A percentile compares a stretch with the other conserved stretches of the same genome.
Conservation (phyloP, 1,284 basidiomycete species). For the Irpex rosettiformis region DNA sequence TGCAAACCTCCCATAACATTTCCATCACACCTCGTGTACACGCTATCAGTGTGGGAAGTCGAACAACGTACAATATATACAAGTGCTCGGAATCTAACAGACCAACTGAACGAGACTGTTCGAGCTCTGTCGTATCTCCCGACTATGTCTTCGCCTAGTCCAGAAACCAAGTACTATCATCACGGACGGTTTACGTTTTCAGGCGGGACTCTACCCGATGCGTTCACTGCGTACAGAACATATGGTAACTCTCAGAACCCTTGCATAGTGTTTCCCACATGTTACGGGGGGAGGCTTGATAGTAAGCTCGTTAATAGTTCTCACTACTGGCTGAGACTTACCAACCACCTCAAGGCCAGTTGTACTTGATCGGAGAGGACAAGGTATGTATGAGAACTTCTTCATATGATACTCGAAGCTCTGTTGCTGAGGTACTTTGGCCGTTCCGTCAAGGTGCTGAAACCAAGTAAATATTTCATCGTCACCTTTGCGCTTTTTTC, state of each 20-base stretch:
- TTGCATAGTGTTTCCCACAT: conserved; percentile 34
- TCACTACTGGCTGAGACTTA: neutral
- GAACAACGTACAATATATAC: neutral
- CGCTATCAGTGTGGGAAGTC: neutral
- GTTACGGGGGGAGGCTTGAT: conserved; percentile 32
- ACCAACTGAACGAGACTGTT: neutral
- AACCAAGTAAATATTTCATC: conserved; percentile 49
- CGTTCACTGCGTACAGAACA: conserved; percentile 33
- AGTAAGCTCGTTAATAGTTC: conserved; percentile 19
- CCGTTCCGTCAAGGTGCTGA: conserved; percentile 39
- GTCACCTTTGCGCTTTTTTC: conserved; percentile 57
- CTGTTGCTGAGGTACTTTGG: neutral
- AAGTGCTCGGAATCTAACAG: neutral
- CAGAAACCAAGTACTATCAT: conserved; percentile 32
- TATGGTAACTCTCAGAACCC: conserved; percentile 33
- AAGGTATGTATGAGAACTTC: conserved; percentile 30
- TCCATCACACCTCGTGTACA: neutral
- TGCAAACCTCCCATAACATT: neutral
- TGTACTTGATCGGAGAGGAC: conserved; percentile 47
- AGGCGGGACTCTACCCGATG: conserved; percentile 31
- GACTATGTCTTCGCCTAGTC: conserved; percentile 2
- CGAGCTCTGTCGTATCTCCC: neutral
- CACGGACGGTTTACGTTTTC: conserved; percentile 32
- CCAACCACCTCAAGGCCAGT: conserved; percentile 35
- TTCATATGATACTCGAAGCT: neutral